These are phyloP conservation scores for Inosperma sp. DNA, from an alignment of 768 basidiomycete species.

Conservation along the genomic window DNA sequence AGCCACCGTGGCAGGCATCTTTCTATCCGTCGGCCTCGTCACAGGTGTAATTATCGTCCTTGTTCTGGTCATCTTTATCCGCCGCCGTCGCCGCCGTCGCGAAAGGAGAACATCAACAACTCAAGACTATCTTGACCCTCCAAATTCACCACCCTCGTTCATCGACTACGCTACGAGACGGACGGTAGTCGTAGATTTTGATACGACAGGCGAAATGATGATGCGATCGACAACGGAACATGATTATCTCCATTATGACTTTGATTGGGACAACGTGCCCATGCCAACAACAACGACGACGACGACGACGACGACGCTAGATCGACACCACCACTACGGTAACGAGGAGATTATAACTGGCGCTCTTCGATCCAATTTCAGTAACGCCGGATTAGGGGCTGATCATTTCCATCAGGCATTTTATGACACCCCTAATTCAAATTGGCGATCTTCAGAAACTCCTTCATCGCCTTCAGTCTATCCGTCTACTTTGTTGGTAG, in stretches of 20 bases:
- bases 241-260: not conserved
- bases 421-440: not conserved
- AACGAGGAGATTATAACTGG: not conserved
- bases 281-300: too few species aligned
- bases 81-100: slow-evolving; percentile 37
- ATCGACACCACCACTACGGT: not conserved
- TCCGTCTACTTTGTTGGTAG: slow-evolving; percentile 40
- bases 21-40: slow-evolving; percentile 60
- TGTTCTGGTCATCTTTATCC: slow-evolving; percentile 40
- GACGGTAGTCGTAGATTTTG: not conserved
- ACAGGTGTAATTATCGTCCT: slow-evolving; percentile 43
- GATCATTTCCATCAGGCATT: not conserved
- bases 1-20: slow-evolving; percentile 69
- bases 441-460: slow-evolving; percentile 28
- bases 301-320: not conserved
- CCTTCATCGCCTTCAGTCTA: slow-evolving; percentile 51
- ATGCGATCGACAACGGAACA: not conserved
- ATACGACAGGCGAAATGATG: too few species aligned
- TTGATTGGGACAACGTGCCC: not conserved
- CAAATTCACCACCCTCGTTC: slow-evolving; percentile 33
- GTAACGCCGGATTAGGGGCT: not conserved
- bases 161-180: slow-evolving; percentile 20
- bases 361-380: not conserved
- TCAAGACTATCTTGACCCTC: slow-evolving; percentile 30
- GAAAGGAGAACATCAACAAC: slow-evolving; percentile 35